Percentiles rank a stretch among this genome's conserved stretches.
phyloP scores from a whole-genome alignment of 208 protist species.

The Leishmania martiniquensis region DNA sequence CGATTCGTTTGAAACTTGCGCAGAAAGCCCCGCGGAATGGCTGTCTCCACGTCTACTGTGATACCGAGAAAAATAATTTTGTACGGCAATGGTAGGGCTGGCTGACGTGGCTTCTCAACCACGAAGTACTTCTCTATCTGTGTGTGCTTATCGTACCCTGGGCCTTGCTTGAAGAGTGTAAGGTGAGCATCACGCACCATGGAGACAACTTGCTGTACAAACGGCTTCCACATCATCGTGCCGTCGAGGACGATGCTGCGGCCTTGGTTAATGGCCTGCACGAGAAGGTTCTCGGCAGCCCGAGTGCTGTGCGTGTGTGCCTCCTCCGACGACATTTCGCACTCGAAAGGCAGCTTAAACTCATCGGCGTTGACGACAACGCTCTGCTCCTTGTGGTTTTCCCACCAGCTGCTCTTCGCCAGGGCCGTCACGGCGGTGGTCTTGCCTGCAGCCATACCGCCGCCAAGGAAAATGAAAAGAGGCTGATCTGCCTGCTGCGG shows the following conservation, averaged over 20 bases:
- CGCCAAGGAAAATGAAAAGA: constrained; percentile 88
- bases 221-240: constrained; percentile 92
- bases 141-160: constrained; percentile 54
- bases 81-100: constrained; percentile 60
- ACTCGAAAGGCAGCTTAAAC: constrained; percentile 67
- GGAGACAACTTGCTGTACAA: constrained; percentile 74
- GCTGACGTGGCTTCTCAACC: constrained; percentile 29
- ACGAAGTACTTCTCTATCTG: constrained; percentile 76
- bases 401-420: constrained; percentile 76
- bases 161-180: constrained; percentile 65
- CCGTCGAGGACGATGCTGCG: constrained; percentile 87
- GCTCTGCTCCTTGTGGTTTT: constrained; percentile 67
- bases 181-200: constrained; percentile 86
- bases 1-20: constrained; percentile 82
- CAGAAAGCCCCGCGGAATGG: constrained; percentile 86
- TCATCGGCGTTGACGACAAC: constrained; percentile 86
- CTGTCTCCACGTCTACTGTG: constrained; percentile 84
- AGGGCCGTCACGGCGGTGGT: constrained; percentile 79
- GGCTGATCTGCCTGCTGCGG: constrained; percentile 38
- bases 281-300: constrained; percentile 77
- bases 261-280: constrained; percentile 81
- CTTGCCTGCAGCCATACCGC: constrained; percentile 91
- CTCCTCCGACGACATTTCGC: constrained; percentile 28
- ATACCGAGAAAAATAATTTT: constrained; percentile 81
- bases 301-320: constrained; percentile 70